Evolutionary conservation across 345 rosid species (phyloP).

Genomic region (Populus pruinosa): DNA sequence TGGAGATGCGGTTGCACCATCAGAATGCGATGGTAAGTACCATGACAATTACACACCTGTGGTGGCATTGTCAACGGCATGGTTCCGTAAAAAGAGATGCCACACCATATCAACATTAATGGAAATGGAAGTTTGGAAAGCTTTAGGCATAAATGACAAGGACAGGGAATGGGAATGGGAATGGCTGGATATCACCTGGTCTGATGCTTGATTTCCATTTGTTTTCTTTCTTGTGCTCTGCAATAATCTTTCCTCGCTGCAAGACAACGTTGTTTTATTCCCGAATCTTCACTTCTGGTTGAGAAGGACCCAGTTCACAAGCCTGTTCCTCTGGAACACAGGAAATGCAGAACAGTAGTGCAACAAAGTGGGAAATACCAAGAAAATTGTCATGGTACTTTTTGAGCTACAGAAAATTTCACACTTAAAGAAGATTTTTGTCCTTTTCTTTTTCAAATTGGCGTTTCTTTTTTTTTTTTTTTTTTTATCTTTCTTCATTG

Average conservation of each 20-base stretch:
- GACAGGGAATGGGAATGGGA: neutral
- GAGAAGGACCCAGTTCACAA: neutral
- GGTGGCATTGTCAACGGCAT: conserved; percentile 18
- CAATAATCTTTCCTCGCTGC: neutral
- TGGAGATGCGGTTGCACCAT: conserved; percentile 2
- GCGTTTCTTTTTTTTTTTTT: too few relatives aligned
- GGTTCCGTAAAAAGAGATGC: conserved; percentile 20
- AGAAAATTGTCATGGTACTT: neutral
- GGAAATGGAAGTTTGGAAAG: conserved; percentile 2
- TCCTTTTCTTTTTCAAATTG: too few relatives aligned
- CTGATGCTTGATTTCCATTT: conserved; percentile 7
- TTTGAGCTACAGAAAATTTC: neutral
- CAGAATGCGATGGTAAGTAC: conserved; percentile 9
- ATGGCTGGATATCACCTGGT: conserved; percentile 12
- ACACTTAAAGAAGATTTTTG: neutral
- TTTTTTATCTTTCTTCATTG: too few relatives aligned
- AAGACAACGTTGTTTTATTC: neutral
- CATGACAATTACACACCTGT: conserved; percentile 6
- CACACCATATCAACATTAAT: neutral
- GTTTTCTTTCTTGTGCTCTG: neutral
- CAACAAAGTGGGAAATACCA: neutral
- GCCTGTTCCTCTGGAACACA: too few relatives aligned
- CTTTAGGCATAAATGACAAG: neutral
- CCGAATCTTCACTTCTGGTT: neutral
- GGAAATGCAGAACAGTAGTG: neutral